Evolutionary conservation across 2,329 filamentous ascomycete species (phyloP).

Genomic region (Tetracladium maxilliforme): DNA sequence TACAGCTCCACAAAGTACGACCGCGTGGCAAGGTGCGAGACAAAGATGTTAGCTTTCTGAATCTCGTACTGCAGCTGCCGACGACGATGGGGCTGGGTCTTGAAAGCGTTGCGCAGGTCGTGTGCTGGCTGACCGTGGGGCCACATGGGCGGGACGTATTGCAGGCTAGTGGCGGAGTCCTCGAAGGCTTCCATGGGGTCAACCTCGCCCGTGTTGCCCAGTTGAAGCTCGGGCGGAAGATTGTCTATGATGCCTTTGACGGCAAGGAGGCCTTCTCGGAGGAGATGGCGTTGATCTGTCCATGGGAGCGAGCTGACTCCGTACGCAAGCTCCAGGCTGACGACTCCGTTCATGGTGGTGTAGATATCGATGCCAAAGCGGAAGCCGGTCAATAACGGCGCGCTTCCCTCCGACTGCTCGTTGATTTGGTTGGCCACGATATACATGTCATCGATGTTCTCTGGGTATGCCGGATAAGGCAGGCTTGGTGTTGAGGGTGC

Average conservation of each 20-base stretch:
- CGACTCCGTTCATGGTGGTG: constrained; percentile 62
- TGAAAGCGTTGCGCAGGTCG: background rate
- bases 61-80: constrained; percentile 67
- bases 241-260: constrained; percentile 55
- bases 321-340: constrained; percentile 71
- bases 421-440: constrained; percentile 59
- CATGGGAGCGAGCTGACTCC: constrained; percentile 65
- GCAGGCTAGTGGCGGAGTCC: constrained; percentile 19
- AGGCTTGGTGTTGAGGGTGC: constrained; percentile 62
- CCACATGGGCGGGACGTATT: constrained; percentile 36
- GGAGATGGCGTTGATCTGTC: constrained; percentile 59
- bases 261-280: constrained; percentile 55
- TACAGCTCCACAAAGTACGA: constrained; percentile 82
- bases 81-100: constrained; percentile 12
- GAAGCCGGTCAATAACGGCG: constrained; percentile 67
- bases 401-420: constrained; percentile 48
- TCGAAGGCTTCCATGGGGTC: constrained; percentile 20
- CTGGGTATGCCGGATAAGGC: constrained; percentile 64
- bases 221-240: constrained; percentile 54
- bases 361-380: constrained; percentile 68
- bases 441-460: constrained; percentile 73
- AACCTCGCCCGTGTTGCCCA: constrained; percentile 24
- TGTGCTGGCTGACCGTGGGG: constrained; percentile 22
- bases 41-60: constrained; percentile 82
- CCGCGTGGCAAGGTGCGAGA: constrained; percentile 65